These are phyloP conservation scores for Lodderomyces parapsilosis DNA, from an alignment of 1,139 yeast genomes.

Conservation along the genomic window DNA sequence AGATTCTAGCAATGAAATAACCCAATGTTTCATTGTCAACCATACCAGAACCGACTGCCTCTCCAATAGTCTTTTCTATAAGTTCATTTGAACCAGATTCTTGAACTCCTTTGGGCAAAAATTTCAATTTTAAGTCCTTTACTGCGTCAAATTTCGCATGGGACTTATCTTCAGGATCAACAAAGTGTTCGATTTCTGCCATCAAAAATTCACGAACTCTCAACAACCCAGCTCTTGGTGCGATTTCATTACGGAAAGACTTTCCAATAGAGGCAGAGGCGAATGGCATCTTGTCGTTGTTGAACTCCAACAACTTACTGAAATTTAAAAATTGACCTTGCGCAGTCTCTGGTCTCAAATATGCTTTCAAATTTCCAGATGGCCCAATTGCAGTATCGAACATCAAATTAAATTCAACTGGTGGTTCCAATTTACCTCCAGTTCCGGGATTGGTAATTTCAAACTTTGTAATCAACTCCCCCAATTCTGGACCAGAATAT, in stretches of 20 bases:
- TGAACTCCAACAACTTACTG: constrained; percentile 87
- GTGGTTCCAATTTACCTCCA: constrained; percentile 81
- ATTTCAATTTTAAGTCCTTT: constrained; percentile 66
- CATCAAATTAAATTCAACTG: constrained; percentile 96
- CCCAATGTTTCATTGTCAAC: constrained; percentile 97
- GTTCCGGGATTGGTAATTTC: constrained; percentile 90
- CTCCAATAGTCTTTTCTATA: constrained; percentile 69
- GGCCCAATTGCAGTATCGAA: constrained; percentile 99
- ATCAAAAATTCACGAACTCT: constrained; percentile 98
- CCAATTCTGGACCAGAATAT: constrained; percentile 87
- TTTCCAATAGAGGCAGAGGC: constrained; percentile 99
- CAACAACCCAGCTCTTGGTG: constrained; percentile 95
- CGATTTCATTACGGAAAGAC: constrained; percentile 97
- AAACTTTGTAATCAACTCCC: constrained; percentile 78
- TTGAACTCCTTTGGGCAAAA: constrained; percentile 86
- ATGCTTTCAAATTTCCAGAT: constrained; percentile 93
- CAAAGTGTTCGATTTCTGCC: constrained; percentile 99
- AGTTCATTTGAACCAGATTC: constrained; percentile 77
- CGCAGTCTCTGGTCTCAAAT: constrained; percentile 97
- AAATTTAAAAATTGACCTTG: constrained; percentile 99
- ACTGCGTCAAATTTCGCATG: constrained; percentile 82
- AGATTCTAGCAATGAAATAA: constrained; percentile 92
- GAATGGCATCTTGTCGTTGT: constrained; percentile 96
- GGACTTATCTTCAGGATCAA: constrained; percentile 84
- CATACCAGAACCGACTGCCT: constrained; percentile 84